Conservation (phyloP, 2,329 filamentous ascomycete genomes). For the Blastomyces parvus region DNA sequence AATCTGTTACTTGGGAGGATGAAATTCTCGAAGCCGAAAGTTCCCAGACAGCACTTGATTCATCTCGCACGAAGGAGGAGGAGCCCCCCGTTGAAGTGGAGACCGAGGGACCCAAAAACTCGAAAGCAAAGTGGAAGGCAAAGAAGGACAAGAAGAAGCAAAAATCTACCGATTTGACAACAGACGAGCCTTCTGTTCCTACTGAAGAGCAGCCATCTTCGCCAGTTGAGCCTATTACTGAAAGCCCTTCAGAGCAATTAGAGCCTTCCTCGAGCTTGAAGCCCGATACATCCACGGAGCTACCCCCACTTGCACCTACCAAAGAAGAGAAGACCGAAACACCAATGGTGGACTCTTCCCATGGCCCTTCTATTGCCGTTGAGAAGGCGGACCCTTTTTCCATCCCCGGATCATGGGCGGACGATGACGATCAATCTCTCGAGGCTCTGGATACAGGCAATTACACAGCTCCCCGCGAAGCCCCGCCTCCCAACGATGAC, state of each 20-base stretch:
- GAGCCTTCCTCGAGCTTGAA: neutral
- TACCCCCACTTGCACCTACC: neutral
- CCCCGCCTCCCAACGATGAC: conserved; percentile 28
- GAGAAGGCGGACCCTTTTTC: neutral
- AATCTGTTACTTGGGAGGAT: conserved; percentile 5
- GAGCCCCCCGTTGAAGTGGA: conserved; percentile 1
- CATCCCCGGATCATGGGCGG: neutral
- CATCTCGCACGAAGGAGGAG: neutral
- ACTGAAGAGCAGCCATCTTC: neutral
- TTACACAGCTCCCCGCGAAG: conserved; percentile 20
- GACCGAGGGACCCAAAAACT: conserved; percentile 15
- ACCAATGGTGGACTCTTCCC: neutral
- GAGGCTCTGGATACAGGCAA: conserved; percentile 17
- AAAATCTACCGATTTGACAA: neutral
- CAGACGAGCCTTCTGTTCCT: neutral
- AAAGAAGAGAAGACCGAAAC: neutral
- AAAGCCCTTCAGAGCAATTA: neutral
- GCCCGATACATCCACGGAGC: neutral
- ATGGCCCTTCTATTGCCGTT: neutral
- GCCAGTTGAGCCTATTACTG: neutral
- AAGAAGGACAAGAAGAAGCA: conserved; percentile 11
- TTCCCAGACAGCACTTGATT: neutral
- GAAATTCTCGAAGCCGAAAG: neutral
- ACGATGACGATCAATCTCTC: conserved; percentile 17
- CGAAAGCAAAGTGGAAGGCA: conserved; percentile 31